phyloP scores from a whole-genome alignment of 2,329 filamentous ascomycete genomes.

The Xylaria polymorpha region DNA sequence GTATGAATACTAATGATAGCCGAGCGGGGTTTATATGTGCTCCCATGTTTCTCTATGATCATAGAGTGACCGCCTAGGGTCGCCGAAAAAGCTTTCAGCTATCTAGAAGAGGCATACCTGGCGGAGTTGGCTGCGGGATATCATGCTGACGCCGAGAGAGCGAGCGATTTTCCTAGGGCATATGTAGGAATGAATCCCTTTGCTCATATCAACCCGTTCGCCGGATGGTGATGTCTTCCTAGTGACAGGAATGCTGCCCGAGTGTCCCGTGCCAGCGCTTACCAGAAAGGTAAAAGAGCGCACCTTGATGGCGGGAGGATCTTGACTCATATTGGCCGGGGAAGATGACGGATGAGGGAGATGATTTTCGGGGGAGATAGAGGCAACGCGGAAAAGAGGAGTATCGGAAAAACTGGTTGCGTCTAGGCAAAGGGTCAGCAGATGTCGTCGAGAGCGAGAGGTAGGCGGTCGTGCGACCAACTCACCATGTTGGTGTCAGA shows the following conservation, averaged over 20 bases:
- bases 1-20: background rate
- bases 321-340: conserved; percentile 14
- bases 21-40: background rate
- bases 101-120: background rate
- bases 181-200: background rate
- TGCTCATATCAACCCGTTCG: background rate
- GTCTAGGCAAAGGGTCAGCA: conserved; percentile 27
- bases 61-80: background rate
- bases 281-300: conserved; percentile 3
- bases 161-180: background rate
- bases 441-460: conserved; percentile 25
- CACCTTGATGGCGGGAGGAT: conserved; percentile 1
- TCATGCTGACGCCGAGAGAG: background rate
- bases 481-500: conserved; percentile 36
- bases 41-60: background rate
- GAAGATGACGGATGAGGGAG: conserved; percentile 3
- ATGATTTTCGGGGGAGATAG: conserved; percentile 9
- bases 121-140: conserved; percentile 3
- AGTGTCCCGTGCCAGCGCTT: conserved; percentile 12
- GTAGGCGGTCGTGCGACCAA: conserved; percentile 26
- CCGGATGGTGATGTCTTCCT: background rate
- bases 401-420: background rate
- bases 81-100: conserved; percentile 7
- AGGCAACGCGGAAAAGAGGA: conserved; percentile 16
- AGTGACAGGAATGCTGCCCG: background rate